Conservation (phyloP, 345 rosid genomes). For the Raphanus raphanistrum region DNA sequence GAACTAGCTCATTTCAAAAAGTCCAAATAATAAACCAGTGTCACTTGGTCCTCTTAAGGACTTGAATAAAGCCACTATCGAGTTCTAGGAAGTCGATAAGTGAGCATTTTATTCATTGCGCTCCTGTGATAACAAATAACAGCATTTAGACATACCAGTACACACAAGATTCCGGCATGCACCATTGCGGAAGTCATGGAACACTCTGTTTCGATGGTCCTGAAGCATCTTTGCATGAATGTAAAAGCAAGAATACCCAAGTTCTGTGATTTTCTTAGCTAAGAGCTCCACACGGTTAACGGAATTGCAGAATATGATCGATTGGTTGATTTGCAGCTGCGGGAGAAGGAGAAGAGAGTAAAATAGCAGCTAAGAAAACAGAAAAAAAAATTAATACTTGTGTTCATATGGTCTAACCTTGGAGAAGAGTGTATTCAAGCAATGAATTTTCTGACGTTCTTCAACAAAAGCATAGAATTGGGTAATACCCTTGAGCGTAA, state of each 20-base stretch:
- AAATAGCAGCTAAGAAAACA: constrained; percentile 3
- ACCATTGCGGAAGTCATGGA: not conserved
- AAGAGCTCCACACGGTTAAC: not conserved
- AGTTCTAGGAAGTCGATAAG: not conserved
- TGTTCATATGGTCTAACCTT: constrained; percentile 53
- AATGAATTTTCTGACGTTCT: constrained; percentile 93
- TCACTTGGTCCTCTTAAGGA: not conserved
- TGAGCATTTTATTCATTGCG: not conserved
- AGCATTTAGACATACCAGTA: constrained; percentile 47
- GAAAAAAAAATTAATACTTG: not conserved
- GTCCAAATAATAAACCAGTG: constrained; percentile 1
- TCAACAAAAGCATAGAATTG: constrained; percentile 93
- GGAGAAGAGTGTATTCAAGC: constrained; percentile 87
- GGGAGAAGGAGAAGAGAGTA: constrained; percentile 5
- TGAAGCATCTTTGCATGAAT: not conserved
- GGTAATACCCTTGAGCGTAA: constrained; percentile 87
- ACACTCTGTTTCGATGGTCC: not conserved
- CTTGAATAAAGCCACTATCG: not conserved
- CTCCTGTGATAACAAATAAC: constrained; percentile 4
- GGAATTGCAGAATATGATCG: not conserved
- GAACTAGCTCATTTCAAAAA: not conserved
- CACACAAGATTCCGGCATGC: constrained; percentile 1
- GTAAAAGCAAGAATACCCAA: not conserved
- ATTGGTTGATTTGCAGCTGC: not conserved
- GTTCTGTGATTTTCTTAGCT: not conserved